Evolutionary conservation across 1,139 yeast genomes (phyloP), one percentile per base, ranked within the genome.

Genomic region (Lodderomyces orthopsilosis): DNA sequence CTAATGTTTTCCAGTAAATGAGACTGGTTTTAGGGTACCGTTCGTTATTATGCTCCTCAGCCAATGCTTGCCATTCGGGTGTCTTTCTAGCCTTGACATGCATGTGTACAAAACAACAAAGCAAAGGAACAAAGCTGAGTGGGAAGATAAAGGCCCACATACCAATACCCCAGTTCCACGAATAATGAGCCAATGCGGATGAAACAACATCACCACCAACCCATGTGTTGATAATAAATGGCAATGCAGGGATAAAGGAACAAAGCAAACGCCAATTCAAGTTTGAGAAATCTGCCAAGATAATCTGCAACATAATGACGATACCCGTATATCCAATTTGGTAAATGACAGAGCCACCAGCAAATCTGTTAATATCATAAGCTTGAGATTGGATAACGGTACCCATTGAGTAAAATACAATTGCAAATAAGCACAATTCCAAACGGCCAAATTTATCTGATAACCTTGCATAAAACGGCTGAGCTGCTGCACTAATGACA

Each of bases 121-220:
- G 52, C 45, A 85, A 63, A 21, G 93, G 93, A 18, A 85, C 46
- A 52, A 83, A 70, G 5, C 78, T 59, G 27, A 83, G 67, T 22
- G 93, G 91, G 66, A 82, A 74, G 48, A 85, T 82, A 56, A 83
- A 81, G 1, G 90, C 90, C 87, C 87, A 85, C 77, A 85, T 83
- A 35, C 85, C 91, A 52, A 84, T 81, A 53, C 83, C 83, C 80
- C 83, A 85, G 32, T 77, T 72, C 93, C 93, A 84, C 0, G 65
- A 51, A 52, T 64, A 60, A 2, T 42, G 23, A 4, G 54, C 50
- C 23, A 48, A 46, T 28, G 56, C 48, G 4, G 47, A 44, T 12
- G 39, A 52, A 14, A 76, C 63, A 39, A 84, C 63, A 52, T 81
- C 69, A 55, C 89, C 91, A 32, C 81, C 63, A 41, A 83, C 72